Conservation (phyloP, 768 basidiomycete species). For the Suillus variegatus region DNA sequence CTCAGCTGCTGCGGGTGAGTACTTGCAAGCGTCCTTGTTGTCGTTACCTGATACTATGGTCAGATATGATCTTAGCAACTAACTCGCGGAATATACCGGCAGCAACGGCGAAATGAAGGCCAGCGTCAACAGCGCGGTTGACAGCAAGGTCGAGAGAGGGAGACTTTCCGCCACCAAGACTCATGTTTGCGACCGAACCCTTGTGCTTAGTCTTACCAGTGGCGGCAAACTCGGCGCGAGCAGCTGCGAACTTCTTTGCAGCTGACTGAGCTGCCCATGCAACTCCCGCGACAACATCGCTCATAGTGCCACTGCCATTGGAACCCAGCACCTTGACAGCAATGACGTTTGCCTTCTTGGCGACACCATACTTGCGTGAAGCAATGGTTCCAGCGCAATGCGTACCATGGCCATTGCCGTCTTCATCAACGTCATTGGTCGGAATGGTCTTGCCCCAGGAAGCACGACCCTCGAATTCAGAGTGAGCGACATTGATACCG, state of each 20-base stretch:
- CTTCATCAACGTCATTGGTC: conserved; percentile 76
- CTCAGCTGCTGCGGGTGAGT: conserved; percentile 88
- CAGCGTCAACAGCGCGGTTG: conserved; percentile 77
- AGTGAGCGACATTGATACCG: conserved; percentile 85
- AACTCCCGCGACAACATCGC: conserved; percentile 90
- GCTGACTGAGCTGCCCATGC: conserved; percentile 69
- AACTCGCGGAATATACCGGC: conserved; percentile 60
- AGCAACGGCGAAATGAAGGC: conserved; percentile 96
- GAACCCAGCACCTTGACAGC: conserved; percentile 95
- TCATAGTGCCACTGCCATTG: conserved; percentile 93
- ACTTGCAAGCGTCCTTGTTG: conserved; percentile 86
- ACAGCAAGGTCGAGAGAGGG: conserved; percentile 81
- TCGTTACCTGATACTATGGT: conserved; percentile 58
- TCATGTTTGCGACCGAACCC: conserved; percentile 97
- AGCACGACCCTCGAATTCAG: conserved; percentile 88
- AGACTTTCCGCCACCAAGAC: conserved; percentile 94
- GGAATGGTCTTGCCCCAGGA: conserved; percentile 95
- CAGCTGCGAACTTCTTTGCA: conserved; percentile 53
- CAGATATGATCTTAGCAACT: neutral
- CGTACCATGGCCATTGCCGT: conserved; percentile 94
- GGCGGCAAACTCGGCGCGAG: conserved; percentile 61
- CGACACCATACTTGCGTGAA: conserved; percentile 92
- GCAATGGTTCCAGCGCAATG: conserved; percentile 97
- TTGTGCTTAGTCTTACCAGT: conserved; percentile 86
- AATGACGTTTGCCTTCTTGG: conserved; percentile 86